Conservation (phyloP, 306 rosid species). For the barrel medic (Medicago truncatula) region MtrunA17r5.0-ANR NC_053043.1:3288001-3288500, state of each 20-base stretch:
- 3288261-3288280: neutral
- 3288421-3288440: neutral
- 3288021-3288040: neutral
- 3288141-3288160: neutral
- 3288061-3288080: neutral
- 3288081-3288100: neutral
- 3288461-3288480: neutral
- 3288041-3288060: neutral
- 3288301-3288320: neutral
- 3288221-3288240: neutral
- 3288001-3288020: neutral
- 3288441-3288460: neutral
- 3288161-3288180: neutral
- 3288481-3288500: neutral
- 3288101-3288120: neutral
- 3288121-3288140: neutral
- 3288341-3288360: neutral
- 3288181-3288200: neutral
- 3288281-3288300: neutral
- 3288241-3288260: neutral
- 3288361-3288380: neutral
- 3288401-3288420: neutral
- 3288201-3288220: neutral
- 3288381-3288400: neutral
- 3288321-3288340: constrained; percentile 8